Conservation (phyloP, 306 rosid species). For the Prunus persica region Prunus_persica_NCBIv2 NC_034012.1:6408001-6408500, state of each 20-base stretch:
- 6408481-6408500: slow-evolving; percentile 77
- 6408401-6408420: slow-evolving; percentile 47
- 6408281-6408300: slow-evolving; percentile 66
- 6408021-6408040: slow-evolving; percentile 35
- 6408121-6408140: slow-evolving; percentile 68
- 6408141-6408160: slow-evolving; percentile 67
- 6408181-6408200: slow-evolving; percentile 79
- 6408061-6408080: slow-evolving; percentile 88
- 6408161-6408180: slow-evolving; percentile 72
- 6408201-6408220: slow-evolving; percentile 61
- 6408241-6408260: slow-evolving; percentile 50
- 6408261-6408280: slow-evolving; percentile 79
- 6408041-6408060: slow-evolving; percentile 67
- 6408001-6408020: slow-evolving; percentile 73
- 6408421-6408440: slow-evolving; percentile 68
- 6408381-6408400: slow-evolving; percentile 70
- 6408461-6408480: slow-evolving; percentile 73
- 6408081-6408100: slow-evolving; percentile 63
- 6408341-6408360: slow-evolving; percentile 73
- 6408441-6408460: slow-evolving; percentile 72
- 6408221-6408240: slow-evolving; percentile 72
- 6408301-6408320: slow-evolving; percentile 55
- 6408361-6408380: slow-evolving; percentile 91
- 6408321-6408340: slow-evolving; percentile 44
- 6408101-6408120: slow-evolving; percentile 96